Conservation (phyloP, 257 asterid species). For the Petunia axillaris region DNA sequence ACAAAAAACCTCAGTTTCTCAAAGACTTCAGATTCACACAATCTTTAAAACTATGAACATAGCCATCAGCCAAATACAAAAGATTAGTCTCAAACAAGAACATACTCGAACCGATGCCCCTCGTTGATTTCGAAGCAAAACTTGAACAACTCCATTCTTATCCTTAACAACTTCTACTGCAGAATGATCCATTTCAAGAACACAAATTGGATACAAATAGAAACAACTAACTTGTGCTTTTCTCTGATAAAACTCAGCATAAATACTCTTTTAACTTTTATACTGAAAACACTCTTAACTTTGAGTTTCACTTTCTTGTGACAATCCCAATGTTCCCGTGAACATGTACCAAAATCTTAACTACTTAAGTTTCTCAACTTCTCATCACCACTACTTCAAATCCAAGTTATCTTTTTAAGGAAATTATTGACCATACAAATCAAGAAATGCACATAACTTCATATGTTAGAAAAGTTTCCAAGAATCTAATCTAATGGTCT, state of each 20-base stretch:
- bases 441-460: neutral
- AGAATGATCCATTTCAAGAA: slow-evolving; percentile 62
- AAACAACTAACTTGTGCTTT: slow-evolving; percentile 27
- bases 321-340: slow-evolving; percentile 58
- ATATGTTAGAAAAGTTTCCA: neutral
- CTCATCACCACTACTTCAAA: slow-evolving; percentile 3
- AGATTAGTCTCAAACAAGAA: slow-evolving; percentile 27
- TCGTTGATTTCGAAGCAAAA: slow-evolving; percentile 63
- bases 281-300: neutral
- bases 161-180: slow-evolving; percentile 61
- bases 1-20: neutral
- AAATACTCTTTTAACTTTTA: neutral
- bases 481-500: neutral
- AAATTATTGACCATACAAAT: neutral
- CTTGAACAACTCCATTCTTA: slow-evolving; percentile 60
- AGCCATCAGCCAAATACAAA: neutral
- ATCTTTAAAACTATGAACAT: neutral
- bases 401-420: neutral
- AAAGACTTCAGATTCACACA: neutral
- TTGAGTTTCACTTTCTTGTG: slow-evolving; percentile 52
- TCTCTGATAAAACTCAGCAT: slow-evolving; percentile 25
- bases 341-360: slow-evolving; percentile 52
- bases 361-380: slow-evolving; percentile 43
- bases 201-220: slow-evolving; percentile 35
- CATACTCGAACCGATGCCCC: slow-evolving; percentile 80